These are phyloP conservation scores for Exophiala sideris DNA, from an alignment of 2,329 filamentous ascomycete species.

Conservation along the genomic window DNA sequence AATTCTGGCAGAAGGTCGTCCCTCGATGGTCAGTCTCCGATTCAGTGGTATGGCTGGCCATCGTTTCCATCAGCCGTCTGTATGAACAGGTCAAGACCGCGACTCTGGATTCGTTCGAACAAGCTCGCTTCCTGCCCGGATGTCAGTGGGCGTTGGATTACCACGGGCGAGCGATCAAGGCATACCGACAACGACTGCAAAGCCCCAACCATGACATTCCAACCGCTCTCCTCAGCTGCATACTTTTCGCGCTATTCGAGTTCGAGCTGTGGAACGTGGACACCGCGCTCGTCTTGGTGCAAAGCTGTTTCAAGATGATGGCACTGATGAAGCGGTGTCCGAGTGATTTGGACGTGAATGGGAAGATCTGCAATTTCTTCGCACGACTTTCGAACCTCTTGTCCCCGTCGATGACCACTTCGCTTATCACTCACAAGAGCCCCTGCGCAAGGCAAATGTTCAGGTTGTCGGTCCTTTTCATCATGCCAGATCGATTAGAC, in stretches of 20 bases:
- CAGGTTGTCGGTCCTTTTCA: not conserved
- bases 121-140: not conserved
- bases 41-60: not conserved
- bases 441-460: not conserved
- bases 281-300: not conserved
- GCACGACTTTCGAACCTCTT: not conserved
- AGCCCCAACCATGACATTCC: not conserved
- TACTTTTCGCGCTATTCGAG: conserved; percentile 55
- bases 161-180: not conserved
- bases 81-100: not conserved
- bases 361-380: not conserved
- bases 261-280: not conserved
- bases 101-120: not conserved
- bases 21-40: not conserved
- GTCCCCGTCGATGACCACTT: not conserved
- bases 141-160: not conserved
- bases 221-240: conserved; percentile 20
- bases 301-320: not conserved
- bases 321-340: not conserved
- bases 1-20: not conserved
- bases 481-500: not conserved
- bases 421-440: not conserved
- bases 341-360: not conserved
- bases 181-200: not conserved
- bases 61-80: not conserved